These are phyloP conservation scores for Zygoascus biomembranicola DNA, from an alignment of 805 yeast genomes.

Conservation along the genomic window DNA sequence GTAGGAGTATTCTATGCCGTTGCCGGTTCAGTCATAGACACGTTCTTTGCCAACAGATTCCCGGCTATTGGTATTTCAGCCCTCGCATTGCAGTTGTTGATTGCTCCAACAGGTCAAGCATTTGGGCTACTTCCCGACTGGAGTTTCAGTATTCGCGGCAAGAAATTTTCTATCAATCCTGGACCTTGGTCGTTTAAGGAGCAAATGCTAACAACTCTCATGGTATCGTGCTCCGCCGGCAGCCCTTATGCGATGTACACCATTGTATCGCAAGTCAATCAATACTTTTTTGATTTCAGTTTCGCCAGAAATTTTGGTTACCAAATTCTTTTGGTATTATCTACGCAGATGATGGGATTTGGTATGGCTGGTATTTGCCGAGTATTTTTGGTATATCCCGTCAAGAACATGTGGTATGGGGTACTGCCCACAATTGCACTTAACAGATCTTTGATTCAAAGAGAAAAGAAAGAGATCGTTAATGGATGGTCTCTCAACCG, in stretches of 20 bases:
- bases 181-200: conserved; percentile 62
- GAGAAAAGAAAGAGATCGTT: conserved; percentile 16
- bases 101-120: conserved; percentile 46
- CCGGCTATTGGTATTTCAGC: conserved; percentile 43
- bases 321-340: conserved; percentile 41
- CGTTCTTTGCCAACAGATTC: conserved; percentile 47
- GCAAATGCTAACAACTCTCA: conserved; percentile 51
- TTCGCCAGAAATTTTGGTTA: conserved; percentile 30
- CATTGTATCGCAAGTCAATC: conserved; percentile 25
- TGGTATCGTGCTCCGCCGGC: conserved; percentile 22
- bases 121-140: conserved; percentile 32
- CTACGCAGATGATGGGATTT: conserved; percentile 59
- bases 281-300: conserved; percentile 21
- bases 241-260: conserved; percentile 20
- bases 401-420: conserved; percentile 57
- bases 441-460: conserved; percentile 36
- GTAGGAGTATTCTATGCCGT: conserved; percentile 30
- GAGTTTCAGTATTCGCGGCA: conserved; percentile 34
- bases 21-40: conserved; percentile 24
- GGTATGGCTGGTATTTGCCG: conserved; percentile 57
- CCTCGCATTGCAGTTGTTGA: conserved; percentile 45
- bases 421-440: conserved; percentile 50
- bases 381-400: conserved; percentile 51
- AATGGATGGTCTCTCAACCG: conserved; percentile 46
- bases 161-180: conserved; percentile 42